phyloP scores from a whole-genome alignment of 2,329 filamentous ascomycete species.

The Drechslerella dactyloides region DNA sequence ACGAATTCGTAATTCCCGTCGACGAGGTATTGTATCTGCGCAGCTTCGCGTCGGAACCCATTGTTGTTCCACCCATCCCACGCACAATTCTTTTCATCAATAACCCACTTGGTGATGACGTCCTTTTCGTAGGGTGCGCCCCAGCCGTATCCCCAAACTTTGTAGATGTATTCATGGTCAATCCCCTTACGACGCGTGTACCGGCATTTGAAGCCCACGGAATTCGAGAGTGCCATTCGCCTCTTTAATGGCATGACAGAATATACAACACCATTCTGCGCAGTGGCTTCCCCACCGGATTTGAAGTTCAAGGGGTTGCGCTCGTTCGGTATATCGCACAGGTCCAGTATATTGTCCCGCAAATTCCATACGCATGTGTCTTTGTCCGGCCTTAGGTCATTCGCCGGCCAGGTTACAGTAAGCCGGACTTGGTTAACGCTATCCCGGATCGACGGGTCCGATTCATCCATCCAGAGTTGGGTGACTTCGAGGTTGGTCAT shows the following conservation, averaged over 20 bases:
- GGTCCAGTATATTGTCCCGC: conserved; percentile 1
- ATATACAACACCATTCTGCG: background rate
- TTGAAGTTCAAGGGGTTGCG: conserved; percentile 14
- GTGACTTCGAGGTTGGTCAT: background rate
- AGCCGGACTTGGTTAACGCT: conserved; percentile 8
- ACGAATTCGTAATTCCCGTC: conserved; percentile 6
- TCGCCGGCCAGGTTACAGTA: background rate
- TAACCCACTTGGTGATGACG: background rate
- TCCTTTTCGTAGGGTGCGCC: conserved; percentile 7
- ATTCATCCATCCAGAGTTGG: background rate
- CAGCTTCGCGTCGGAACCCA: background rate
- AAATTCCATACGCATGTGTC: conserved; percentile 6
- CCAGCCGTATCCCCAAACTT: conserved; percentile 19
- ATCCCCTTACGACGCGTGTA: background rate
- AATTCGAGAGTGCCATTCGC: background rate
- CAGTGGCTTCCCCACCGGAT: background rate
- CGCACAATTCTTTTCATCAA: background rate
- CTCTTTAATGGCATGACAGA: background rate
- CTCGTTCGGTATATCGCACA: conserved; percentile 1
- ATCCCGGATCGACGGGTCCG: background rate
- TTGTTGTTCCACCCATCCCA: background rate
- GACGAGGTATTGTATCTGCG: background rate
- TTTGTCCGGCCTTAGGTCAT: background rate
- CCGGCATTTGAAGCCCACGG: conserved; percentile 6
- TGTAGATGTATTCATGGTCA: background rate